Base-by-base conservation (phyloP, 2,329 filamentous ascomycete genomes). In the Cladophialophora chaetospira region DNA sequence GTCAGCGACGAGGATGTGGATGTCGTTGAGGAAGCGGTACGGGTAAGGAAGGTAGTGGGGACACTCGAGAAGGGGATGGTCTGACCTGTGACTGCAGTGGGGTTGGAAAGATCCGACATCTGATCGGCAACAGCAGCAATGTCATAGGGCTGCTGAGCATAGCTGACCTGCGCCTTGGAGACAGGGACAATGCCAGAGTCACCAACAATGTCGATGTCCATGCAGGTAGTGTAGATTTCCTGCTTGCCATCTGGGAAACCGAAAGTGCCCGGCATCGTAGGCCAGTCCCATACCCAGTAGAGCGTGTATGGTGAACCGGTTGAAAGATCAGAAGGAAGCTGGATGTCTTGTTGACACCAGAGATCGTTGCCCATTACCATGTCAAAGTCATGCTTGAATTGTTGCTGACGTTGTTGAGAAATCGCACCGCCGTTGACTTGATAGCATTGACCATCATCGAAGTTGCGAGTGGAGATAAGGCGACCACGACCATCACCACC, bases 281-380 rank as follows among this genome's bases (percentile, higher is more conserved):
- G 87, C 90, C 91, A 99, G 72, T 96, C 88, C 94, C 94, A 97
- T 43, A 97, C 87, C 93, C 93, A 97, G 78, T 96, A 96, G 49
- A 96, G 75, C 2, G 91, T 93, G 71, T 92, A 89, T 25, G 81
- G 80, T 26, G 85, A 82, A 42, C 85, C 84, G 8, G 78, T 71
- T n/a, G 80, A 72, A 44, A 84, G 76, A 65, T 88, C 82, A 4
- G 77, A 69, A 0, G 94, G 94, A 11, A 99, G 77, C 67, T 86
- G 79, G 45, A 97, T 77, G 68, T 94, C 86, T 31, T 86, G 86
- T 72, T 97, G 92, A 74, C 94, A 97, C 76, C 81, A 86, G 48
- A 92, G 77, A 66, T 87, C 83, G 43, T 74, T 73, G 23, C 81
- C 83, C 71, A 79, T 79, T 26, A 79, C 70, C 47, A 78, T 72